Conservation (phyloP, 1,284 basidiomycete species). For the Apiotrichum porosum region DNA sequence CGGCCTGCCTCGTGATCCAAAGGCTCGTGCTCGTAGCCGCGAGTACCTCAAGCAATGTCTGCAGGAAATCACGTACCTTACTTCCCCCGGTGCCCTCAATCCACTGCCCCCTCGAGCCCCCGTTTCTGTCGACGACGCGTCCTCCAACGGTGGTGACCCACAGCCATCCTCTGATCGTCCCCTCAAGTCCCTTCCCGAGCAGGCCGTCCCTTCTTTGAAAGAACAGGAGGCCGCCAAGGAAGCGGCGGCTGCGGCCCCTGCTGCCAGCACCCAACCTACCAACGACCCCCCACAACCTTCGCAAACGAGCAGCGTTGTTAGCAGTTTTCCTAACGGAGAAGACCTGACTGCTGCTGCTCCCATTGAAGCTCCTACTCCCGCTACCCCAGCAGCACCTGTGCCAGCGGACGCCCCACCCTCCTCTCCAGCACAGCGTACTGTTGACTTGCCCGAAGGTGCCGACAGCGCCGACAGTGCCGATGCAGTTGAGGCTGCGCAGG, state of each 20-base stretch:
- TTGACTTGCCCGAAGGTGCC: constrained; percentile 22
- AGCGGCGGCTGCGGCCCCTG: not conserved
- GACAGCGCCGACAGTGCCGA: not conserved
- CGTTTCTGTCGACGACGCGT: constrained; percentile 25
- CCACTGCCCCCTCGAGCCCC: constrained; percentile 79
- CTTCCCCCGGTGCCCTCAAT: constrained; percentile 93
- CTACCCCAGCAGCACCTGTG: not conserved
- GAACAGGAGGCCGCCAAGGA: constrained; percentile 1
- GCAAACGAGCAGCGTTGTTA: not conserved
- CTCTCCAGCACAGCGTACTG: constrained; percentile 27
- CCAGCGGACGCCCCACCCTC: constrained; percentile 21
- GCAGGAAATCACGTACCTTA: constrained; percentile 96
- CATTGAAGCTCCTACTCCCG: not conserved
- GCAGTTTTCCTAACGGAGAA: constrained; percentile 7
- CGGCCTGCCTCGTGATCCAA: constrained; percentile 74
- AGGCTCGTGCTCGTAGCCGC: constrained; percentile 85
- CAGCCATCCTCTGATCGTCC: constrained; percentile 25
- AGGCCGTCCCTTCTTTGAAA: constrained; percentile 23
- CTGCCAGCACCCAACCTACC: not conserved
- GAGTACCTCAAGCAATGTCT: constrained; percentile 99
- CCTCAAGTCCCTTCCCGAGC: constrained; percentile 36
- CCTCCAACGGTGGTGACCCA: constrained; percentile 3
- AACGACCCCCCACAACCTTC: not conserved
- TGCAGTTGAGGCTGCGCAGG: too few species aligned
- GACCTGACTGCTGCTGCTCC: not conserved